Percentiles rank a stretch among this genome's conserved stretches.
Evolutionary conservation across 1,284 basidiomycete genomes (phyloP).

Genomic region (Binderoboletus segoi): DNA sequence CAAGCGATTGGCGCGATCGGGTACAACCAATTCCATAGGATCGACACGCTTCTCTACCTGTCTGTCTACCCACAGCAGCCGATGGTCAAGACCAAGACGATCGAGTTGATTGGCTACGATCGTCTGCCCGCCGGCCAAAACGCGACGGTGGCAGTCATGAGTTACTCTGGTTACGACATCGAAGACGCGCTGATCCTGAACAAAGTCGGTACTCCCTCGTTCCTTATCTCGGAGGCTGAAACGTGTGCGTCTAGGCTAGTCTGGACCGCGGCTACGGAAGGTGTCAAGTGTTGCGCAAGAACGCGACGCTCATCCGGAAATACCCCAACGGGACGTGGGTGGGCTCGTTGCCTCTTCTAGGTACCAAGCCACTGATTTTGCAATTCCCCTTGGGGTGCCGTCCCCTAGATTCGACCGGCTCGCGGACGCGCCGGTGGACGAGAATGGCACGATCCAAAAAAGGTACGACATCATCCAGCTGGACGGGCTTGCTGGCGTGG

Average conservation of each 20-base stretch:
- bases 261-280: slow-evolving; percentile 97
- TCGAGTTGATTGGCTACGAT: slow-evolving; percentile 97
- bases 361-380: background rate
- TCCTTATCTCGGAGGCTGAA: slow-evolving; percentile 9
- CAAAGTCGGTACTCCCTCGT: slow-evolving; percentile 54
- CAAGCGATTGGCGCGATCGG: slow-evolving; percentile 99
- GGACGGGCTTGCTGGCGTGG: slow-evolving; percentile 94
- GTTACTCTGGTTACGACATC: slow-evolving; percentile 99
- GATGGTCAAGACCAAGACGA: slow-evolving; percentile 99
- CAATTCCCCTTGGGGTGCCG: slow-evolving; percentile 1
- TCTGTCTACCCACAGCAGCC: slow-evolving; percentile 99
- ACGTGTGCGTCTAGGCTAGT: slow-evolving; percentile 61
- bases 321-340: slow-evolving; percentile 97
- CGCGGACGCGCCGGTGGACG: slow-evolving; percentile 88
- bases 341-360: slow-evolving; percentile 5
- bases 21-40: slow-evolving; percentile 97
- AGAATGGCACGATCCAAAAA: slow-evolving; percentile 77
- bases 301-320: slow-evolving; percentile 90
- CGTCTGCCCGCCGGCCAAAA: slow-evolving; percentile 97
- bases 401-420: slow-evolving; percentile 82
- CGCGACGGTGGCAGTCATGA: slow-evolving; percentile 98
- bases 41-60: slow-evolving; percentile 98
- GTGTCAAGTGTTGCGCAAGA: slow-evolving; percentile 97
- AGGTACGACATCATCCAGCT: slow-evolving; percentile 89
- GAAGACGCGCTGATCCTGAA: slow-evolving; percentile 98